Base-by-base conservation (phyloP, 2,329 filamentous ascomycete genomes). In the Sarocladium strictum region DNA sequence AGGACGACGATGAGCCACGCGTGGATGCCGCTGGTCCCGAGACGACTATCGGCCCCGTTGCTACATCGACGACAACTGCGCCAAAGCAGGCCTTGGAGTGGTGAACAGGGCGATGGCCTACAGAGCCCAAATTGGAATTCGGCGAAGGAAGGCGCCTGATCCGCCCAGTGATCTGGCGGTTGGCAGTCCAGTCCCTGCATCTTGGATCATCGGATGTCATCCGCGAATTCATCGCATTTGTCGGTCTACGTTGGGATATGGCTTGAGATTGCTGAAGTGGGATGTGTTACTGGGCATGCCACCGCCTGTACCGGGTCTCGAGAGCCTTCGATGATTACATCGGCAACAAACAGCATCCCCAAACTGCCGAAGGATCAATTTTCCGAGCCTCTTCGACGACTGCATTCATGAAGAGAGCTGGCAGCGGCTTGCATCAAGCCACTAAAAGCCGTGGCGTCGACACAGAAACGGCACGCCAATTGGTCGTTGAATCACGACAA, bases 31-130 rank as follows among this genome's bases (percentile, higher is more conserved):
- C 60, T 53, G 38, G 38, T 43, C 63, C 66, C 53, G 69, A 69
- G 53, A 53, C 50, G 17, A 27, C 11, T 27, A 19, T 23, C 15
- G 35, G 15, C 15, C 62, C 63, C 19, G 59, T 61, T 38, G 55
- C 58, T 26, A 59, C 60, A 17, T 61, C 60, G 33, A 56, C 59
- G 43, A 58, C 57, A 6, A 59, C 63, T 33, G 58, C 62, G 43
- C 57, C 63, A 7, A 68, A 63, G 58, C 68, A 69, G 55, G 64
- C 65, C 2, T 47, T 74, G 47, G 71, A 74, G 54, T 74, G 71
- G 71, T 74, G 63, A 71, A 50, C 53, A 9, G 4, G 23, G 11
- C 21, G 6, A 47, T 27, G 23, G 21, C 43, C 12, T 7, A 6
- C 17, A 21, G 6, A 27, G 14, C 14, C 24, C 11, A 47, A n/a